These are phyloP conservation scores for Paragyromitra xinjiangensis DNA, from an alignment of 495 filamentous ascomycete genomes.

Conservation along the genomic window DNA sequence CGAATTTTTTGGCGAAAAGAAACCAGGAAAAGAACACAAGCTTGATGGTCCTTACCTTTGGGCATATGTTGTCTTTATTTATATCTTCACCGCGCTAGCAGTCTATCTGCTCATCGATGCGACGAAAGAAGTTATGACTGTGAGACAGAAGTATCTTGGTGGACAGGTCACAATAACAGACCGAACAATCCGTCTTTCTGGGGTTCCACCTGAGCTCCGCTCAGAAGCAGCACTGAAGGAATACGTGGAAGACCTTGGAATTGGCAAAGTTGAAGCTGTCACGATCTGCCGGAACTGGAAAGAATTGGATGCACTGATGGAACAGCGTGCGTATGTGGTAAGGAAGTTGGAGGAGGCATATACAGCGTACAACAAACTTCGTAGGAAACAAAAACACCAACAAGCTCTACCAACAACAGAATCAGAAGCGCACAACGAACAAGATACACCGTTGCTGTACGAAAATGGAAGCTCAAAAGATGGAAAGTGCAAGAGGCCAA, in stretches of 20 bases:
- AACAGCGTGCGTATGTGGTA: conserved; percentile 70
- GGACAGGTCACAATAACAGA: conserved; percentile 93
- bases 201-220: conserved; percentile 80
- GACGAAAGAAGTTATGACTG: conserved; percentile 81
- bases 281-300: conserved; percentile 89
- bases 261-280: conserved; percentile 93
- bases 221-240: conserved; percentile 85
- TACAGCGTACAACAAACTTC: conserved; percentile 68
- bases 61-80: conserved; percentile 91
- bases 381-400: conserved; percentile 61
- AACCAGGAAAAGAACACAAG: conserved; percentile 57
- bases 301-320: conserved; percentile 78
- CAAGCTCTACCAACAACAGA: conserved; percentile 65
- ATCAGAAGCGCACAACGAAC: conserved; percentile 61
- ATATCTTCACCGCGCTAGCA: conserved; percentile 82
- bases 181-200: conserved; percentile 88
- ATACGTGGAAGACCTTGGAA: conserved; percentile 83
- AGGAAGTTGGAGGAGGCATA: conserved; percentile 85
- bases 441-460: conserved; percentile 61
- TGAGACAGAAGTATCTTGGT: conserved; percentile 90
- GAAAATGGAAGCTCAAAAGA: conserved; percentile 8
- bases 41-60: conserved; percentile 73
- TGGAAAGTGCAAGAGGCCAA: conserved; percentile 67
- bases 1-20: conserved; percentile 52
- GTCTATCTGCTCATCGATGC: conserved; percentile 84